Conservation (phyloP, 176 grass and related monocot species). For the Thalia dealbata region DNA sequence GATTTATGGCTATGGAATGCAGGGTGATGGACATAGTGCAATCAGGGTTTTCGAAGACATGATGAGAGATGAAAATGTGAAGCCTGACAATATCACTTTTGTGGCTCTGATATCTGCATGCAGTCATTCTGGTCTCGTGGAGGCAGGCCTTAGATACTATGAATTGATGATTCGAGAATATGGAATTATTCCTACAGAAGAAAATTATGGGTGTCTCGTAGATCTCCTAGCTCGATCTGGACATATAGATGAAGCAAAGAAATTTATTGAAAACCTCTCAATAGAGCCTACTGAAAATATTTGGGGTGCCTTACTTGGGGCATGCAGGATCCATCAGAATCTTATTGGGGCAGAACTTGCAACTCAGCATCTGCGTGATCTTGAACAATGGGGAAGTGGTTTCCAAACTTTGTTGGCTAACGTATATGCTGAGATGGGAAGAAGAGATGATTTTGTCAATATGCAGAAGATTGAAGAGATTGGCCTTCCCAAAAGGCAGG, state of each 20-base stretch:
- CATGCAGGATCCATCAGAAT: constrained; percentile 24
- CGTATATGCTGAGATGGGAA: constrained; percentile 21
- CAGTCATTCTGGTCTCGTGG: constrained; percentile 29
- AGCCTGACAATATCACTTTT: constrained; percentile 23
- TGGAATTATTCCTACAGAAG: constrained; percentile 21
- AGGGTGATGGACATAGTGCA: constrained; percentile 25
- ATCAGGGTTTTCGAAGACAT: constrained; percentile 22
- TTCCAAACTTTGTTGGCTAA: constrained; percentile 23
- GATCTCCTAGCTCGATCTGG: constrained; percentile 29
- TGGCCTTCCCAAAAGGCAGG: background rate
- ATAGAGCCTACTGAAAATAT: constrained; percentile 16
- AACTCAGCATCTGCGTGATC: background rate
- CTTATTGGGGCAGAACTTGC: constrained; percentile 20
- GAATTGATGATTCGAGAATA: constrained; percentile 21
- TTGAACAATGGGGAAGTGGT: constrained; percentile 7
- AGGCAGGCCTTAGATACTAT: constrained; percentile 26
- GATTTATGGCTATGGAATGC: constrained; percentile 24
- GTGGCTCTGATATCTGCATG: constrained; percentile 31
- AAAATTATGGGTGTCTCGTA: constrained; percentile 31
- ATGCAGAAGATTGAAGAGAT: constrained; percentile 8
- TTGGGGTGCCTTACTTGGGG: constrained; percentile 28
- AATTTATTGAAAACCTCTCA: constrained; percentile 16
- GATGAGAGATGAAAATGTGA: constrained; percentile 15
- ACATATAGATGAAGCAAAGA: constrained; percentile 19
- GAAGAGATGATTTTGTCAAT: constrained; percentile 16